Evolutionary conservation across 2,329 filamentous ascomycete genomes (phyloP).

Genomic region (Neonectria neomacrospora): DNA sequence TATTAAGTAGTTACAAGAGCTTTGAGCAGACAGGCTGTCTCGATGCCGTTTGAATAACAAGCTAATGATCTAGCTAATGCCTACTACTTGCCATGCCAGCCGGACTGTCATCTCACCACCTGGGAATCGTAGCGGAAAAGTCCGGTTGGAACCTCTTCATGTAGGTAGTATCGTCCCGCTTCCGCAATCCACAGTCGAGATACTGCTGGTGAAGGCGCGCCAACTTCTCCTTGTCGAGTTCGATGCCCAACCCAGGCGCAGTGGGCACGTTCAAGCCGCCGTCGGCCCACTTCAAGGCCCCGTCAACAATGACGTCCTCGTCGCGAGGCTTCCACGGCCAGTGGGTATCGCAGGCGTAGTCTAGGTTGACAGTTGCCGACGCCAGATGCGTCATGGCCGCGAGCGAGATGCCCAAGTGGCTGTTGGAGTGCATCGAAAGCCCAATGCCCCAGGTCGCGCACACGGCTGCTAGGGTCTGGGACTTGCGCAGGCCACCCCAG

Average conservation of each 20-base stretch:
- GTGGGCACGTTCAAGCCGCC: constrained; percentile 51
- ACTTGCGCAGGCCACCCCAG: constrained; percentile 56
- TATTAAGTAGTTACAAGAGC: neutral
- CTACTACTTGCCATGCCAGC: neutral
- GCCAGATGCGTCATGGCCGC: constrained; percentile 57
- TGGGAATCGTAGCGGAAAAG: constrained; percentile 49
- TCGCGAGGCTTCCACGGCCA: constrained; percentile 58
- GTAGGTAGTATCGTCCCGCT: constrained; percentile 52
- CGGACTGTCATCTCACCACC: constrained; percentile 41
- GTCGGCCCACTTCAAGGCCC: constrained; percentile 50
- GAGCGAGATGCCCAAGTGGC: constrained; percentile 55
- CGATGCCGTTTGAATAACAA: too few species aligned
- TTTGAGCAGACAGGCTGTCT: neutral
- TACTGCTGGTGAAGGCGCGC: constrained; percentile 52
- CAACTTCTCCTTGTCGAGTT: constrained; percentile 52
- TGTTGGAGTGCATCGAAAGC: constrained; percentile 58
- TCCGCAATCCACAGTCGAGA: constrained; percentile 50
- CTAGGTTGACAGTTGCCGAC: constrained; percentile 53
- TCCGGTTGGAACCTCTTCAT: constrained; percentile 51
- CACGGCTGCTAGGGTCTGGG: constrained; percentile 52
- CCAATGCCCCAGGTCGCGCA: constrained; percentile 54
- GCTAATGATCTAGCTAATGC: neutral
- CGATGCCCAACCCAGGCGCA: constrained; percentile 50
- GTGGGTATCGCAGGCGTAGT: constrained; percentile 57
- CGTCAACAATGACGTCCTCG: constrained; percentile 54